A percentile compares a stretch with the other conserved stretches of the same genome.
These are phyloP conservation scores for Mycena kentingensis DNA, from an alignment of 768 basidiomycete species.

Conservation along the genomic window DNA sequence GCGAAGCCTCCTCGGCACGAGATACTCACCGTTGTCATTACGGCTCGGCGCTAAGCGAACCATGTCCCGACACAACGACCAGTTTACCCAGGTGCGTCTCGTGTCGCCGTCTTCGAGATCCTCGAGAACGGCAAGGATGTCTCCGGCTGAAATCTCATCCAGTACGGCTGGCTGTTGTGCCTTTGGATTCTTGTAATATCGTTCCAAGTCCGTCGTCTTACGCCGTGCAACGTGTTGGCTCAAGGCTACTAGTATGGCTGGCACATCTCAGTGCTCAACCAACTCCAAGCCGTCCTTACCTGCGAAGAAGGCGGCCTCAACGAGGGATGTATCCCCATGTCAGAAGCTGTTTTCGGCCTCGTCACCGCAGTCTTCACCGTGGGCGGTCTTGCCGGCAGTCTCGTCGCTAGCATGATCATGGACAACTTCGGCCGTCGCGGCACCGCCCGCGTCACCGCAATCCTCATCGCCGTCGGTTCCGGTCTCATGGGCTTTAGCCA, in stretches of 20 bases:
- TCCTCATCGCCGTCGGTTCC: constrained; percentile 59
- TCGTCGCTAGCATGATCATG: constrained; percentile 66
- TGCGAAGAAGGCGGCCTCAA: constrained; percentile 60
- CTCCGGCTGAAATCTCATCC: too few relatives aligned
- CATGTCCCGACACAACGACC: constrained; percentile 16
- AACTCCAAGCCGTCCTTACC: constrained; percentile 77
- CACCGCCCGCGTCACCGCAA: constrained; percentile 60
- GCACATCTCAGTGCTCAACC: constrained; percentile 90
- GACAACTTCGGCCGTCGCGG: constrained; percentile 72
- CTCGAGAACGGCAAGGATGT: constrained; percentile 16
- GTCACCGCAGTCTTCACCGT: constrained; percentile 86
- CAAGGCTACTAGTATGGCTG: constrained; percentile 70
- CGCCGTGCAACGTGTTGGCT: constrained; percentile 18
- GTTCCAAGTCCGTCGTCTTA: constrained; percentile 47
- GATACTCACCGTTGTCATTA: too few relatives aligned
- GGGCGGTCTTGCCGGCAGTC: constrained; percentile 82
- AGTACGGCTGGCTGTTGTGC: constrained; percentile 65
- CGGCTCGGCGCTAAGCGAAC: too few relatives aligned
- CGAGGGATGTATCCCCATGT: constrained; percentile 75
- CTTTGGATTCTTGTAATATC: constrained; percentile 67
- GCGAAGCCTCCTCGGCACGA: too few relatives aligned
- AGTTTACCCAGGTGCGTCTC: constrained; percentile 11
- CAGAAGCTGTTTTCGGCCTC: constrained; percentile 72
- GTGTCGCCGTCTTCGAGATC: not conserved
- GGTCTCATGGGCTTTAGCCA: constrained; percentile 65